Evolutionary conservation across 345 rosid genomes (phyloP).

Genomic region (Jatropha curcas): DNA sequence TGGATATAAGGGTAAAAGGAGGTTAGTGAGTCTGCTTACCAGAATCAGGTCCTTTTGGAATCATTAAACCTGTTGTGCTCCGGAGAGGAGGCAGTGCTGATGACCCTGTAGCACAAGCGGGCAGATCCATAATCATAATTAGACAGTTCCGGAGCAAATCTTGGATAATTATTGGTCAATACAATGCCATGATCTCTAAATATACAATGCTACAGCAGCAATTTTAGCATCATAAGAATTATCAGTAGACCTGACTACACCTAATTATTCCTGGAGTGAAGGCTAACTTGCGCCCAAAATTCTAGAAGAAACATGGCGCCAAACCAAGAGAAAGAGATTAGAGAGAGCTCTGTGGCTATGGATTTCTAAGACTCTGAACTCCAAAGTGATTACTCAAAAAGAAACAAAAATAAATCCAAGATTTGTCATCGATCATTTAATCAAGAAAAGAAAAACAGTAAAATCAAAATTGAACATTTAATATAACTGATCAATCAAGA

Average conservation of each 20-base stretch:
- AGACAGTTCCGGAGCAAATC: neutral
- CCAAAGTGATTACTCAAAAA: neutral
- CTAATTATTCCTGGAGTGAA: neutral
- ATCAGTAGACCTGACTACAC: neutral
- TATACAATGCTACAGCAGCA: neutral
- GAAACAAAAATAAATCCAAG: neutral
- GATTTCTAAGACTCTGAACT: neutral
- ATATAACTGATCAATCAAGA: too few species aligned
- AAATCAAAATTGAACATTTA: too few species aligned
- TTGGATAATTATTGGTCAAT: neutral
- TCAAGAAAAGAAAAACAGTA: too few species aligned
- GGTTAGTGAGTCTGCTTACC: conserved; percentile 24
- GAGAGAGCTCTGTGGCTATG: neutral
- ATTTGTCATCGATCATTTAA: neutral
- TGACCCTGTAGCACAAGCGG: conserved; percentile 30
- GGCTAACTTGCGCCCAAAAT: neutral
- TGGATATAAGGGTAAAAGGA: neutral
- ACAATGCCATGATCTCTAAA: neutral
- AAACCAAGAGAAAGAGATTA: too few species aligned
- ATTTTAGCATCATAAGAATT: neutral
- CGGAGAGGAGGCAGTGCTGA: conserved; percentile 50
- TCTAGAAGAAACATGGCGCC: neutral
- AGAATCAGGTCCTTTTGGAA: conserved; percentile 32
- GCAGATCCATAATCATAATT: neutral
- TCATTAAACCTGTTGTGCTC: conserved; percentile 28